phyloP scores from a whole-genome alignment of 179 eudicot genomes.

The Amaranthus tricolor region DNA sequence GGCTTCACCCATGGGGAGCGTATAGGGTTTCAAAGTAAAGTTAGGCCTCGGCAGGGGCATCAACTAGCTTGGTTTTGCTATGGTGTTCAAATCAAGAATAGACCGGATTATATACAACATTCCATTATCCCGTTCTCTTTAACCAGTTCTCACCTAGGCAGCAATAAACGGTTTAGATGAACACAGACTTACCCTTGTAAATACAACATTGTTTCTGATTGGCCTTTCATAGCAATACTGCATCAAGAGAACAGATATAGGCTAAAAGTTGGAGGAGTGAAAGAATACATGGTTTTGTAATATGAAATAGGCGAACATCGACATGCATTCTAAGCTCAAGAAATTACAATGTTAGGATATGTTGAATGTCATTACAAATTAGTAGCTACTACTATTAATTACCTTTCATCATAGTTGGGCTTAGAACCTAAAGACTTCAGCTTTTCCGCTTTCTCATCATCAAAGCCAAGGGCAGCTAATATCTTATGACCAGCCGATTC shows the following conservation, averaged over 20 bases:
- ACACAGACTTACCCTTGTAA: no score
- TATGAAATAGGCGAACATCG: not conserved
- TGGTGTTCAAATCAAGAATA: constrained; percentile 58
- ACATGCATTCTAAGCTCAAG: no score
- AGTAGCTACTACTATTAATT: not conserved
- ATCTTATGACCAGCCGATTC: constrained; percentile 76
- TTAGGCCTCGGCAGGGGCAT: constrained; percentile 65
- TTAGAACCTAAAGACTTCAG: constrained; percentile 49
- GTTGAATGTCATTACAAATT: constrained; percentile 1
- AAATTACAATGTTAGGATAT: not conserved
- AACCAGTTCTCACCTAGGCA: no score
- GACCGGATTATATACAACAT: constrained; percentile 38
- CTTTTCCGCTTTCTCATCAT: constrained; percentile 69
- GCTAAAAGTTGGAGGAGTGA: not conserved
- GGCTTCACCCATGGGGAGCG: constrained; percentile 51
- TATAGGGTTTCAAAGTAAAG: constrained; percentile 51
- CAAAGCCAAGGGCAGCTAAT: constrained; percentile 70
- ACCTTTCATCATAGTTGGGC: constrained; percentile 45
- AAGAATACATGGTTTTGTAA: not conserved
- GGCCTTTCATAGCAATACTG: no score
- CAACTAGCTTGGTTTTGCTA: constrained; percentile 50
- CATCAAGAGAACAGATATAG: no score
- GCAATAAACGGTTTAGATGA: no score
- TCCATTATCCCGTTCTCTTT: not conserved
- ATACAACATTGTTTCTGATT: no score